Base-by-base conservation (phyloP, 139 green algal species). In the Chlorella ohadii region DNA sequence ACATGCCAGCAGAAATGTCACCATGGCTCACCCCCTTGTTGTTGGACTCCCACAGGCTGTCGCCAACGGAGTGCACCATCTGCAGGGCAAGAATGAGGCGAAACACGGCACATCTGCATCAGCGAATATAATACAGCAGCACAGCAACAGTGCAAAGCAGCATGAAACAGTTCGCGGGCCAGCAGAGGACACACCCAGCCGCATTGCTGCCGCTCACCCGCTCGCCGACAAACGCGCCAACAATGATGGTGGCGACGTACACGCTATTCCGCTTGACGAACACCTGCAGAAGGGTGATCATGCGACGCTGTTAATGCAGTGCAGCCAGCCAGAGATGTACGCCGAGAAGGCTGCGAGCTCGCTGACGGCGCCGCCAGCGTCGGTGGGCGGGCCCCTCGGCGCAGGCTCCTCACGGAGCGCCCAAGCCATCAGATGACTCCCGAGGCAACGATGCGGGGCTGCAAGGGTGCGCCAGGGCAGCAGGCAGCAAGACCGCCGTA, bases 31-130 rank as follows among this genome's bases (percentile, higher is more conserved):
- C 81, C 72, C 84, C 84, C 56, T 88, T 74, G 79, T 91, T 91
- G 79, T 88, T 87, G 15, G 83, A 88, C 79, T 91, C 84, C 87
- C 87, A 91, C 38, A 88, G 28, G 55, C 57, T 71, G 44, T 91
- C 74, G 39, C 63, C 38, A 38, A 73, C 31, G 19, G 34, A 41
- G 41, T 88, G 71, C 27, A 91, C 81, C 19, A 51, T 61, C 78
- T 88, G 87, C 83, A 87, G 11, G 63, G 55, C 38, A 4, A 44
- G n/a, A n/a, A 1, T 25, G 22, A n/a, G 3, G 59, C 23, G n/a
- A n/a, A n/a, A n/a, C n/a, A n/a, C n/a, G n/a, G n/a, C n/a, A n/a
- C n/a, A n/a, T n/a, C n/a, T n/a, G n/a, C n/a, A n/a, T n/a, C n/a
- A n/a, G n/a, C n/a, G n/a, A n/a, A n/a, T n/a, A n/a, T n/a, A n/a